Evolutionary conservation across 2,329 filamentous ascomycete species (phyloP).

Genomic region (Diaporthe longicolla): DNA sequence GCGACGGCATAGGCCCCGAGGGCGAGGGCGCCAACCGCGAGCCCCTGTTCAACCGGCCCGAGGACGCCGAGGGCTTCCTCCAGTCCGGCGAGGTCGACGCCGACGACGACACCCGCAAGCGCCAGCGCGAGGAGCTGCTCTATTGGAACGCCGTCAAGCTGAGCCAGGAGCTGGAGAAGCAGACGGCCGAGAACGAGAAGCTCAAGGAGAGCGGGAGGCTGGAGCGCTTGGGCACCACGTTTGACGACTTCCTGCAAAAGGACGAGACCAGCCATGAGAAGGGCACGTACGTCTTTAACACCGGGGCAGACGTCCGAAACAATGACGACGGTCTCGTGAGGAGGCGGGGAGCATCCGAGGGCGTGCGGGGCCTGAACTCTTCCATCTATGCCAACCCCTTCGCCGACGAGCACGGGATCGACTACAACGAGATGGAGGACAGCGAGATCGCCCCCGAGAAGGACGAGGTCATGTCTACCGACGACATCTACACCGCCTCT

Average conservation of each 20-base stretch:
- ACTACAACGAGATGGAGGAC: slow-evolving; percentile 61
- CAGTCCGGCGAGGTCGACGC: slow-evolving; percentile 69
- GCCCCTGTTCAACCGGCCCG: slow-evolving; percentile 75
- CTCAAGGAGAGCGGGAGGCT: slow-evolving; percentile 20
- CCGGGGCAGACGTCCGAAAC: slow-evolving; percentile 61
- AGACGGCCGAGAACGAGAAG: slow-evolving; percentile 46
- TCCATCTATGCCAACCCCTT: slow-evolving; percentile 71
- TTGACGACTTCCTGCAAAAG: slow-evolving; percentile 71
- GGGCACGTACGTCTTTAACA: slow-evolving; percentile 71
- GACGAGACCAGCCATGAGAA: slow-evolving; percentile 64
- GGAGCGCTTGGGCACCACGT: slow-evolving; percentile 56
- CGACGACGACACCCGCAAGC: slow-evolving; percentile 72
- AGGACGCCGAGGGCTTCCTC: slow-evolving; percentile 76
- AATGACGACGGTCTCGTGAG: slow-evolving; percentile 63
- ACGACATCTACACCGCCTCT: slow-evolving; percentile 69
- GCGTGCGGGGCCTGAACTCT: slow-evolving; percentile 60
- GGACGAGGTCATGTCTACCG: slow-evolving; percentile 63
- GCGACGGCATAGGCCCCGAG: slow-evolving; percentile 66
- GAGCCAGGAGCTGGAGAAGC: slow-evolving; percentile 47
- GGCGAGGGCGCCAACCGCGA: slow-evolving; percentile 57
- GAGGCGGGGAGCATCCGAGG: slow-evolving; percentile 60
- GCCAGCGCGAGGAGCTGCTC: slow-evolving; percentile 75
- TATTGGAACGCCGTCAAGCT: slow-evolving; percentile 68
- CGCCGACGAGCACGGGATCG: slow-evolving; percentile 68
- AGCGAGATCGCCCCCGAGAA: slow-evolving; percentile 60